A percentile compares a stretch with the other conserved stretches of the same genome.
Conservation (phyloP, 148 eudicot species). For the Rhododendron ovatum region DNA sequence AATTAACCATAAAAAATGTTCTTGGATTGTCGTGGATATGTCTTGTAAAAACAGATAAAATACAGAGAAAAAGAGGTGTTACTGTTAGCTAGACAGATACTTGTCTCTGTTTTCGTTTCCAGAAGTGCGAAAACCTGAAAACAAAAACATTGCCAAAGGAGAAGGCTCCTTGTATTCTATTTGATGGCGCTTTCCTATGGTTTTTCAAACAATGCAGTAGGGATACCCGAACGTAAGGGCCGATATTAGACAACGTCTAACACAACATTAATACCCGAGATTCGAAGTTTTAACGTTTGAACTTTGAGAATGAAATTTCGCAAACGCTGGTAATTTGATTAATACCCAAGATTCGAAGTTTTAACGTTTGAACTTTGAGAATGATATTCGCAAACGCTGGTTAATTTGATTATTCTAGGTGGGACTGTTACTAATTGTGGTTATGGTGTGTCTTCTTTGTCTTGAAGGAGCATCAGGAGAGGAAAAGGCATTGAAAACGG, state of each 20-base stretch:
- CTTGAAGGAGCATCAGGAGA: constrained; percentile 5
- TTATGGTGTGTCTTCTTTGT: not conserved
- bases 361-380: too few species aligned
- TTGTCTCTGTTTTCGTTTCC: not conserved
- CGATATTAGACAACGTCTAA: too few species aligned
- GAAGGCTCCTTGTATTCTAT: not conserved
- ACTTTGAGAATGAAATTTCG: too few species aligned
- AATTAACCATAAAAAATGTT: too few species aligned
- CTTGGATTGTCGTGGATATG: not conserved
- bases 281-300: too few species aligned
- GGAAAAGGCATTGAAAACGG: not conserved
- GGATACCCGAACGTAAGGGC: too few species aligned
- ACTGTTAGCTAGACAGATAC: not conserved
- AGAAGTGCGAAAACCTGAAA: not conserved
- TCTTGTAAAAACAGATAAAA: not conserved
- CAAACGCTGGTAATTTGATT: too few species aligned
- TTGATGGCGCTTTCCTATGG: not conserved
- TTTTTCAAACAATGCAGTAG: too few species aligned
- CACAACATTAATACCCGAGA: too few species aligned
- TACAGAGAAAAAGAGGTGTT: not conserved
- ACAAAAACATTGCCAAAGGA: not conserved
- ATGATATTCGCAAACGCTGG: not conserved
- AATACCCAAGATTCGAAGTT: too few species aligned
- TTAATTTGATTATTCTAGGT: not conserved
- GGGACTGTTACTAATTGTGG: not conserved